A percentile compares a stretch with the other conserved stretches of the same genome.
phyloP scores from a whole-genome alignment of 352 stramenopile species.

The Pythium grandisporangium region DNA sequence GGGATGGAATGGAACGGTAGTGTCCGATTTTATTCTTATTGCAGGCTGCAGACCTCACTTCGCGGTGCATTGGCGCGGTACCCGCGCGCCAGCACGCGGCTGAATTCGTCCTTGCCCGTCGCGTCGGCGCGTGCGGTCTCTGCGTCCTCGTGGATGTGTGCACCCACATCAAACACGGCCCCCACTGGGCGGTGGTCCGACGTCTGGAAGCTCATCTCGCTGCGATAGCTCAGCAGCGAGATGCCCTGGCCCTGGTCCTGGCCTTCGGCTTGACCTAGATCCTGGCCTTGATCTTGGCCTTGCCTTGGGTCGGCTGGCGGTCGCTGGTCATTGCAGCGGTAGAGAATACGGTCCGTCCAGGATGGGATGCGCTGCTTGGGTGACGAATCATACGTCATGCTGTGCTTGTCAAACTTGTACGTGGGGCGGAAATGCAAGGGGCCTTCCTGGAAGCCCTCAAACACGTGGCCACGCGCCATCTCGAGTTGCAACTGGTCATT shows the following conservation, averaged over 20 bases:
- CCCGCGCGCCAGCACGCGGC: conserved; percentile 16
- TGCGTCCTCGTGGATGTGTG: too few species aligned
- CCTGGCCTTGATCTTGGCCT: too few species aligned
- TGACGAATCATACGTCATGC: conserved; percentile 90
- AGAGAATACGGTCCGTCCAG: conserved; percentile 95
- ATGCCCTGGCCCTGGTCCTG: conserved; percentile 36
- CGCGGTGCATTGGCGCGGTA: conserved; percentile 20
- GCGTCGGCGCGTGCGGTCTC: neutral
- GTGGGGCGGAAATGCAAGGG: conserved; percentile 90
- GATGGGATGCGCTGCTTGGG: conserved; percentile 92
- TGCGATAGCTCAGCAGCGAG: conserved; percentile 51
- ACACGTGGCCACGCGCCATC: conserved; percentile 74
- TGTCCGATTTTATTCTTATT: neutral
- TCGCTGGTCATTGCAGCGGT: conserved; percentile 47
- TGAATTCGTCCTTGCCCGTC: conserved; percentile 8
- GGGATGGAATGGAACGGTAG: too few species aligned
- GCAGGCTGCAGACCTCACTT: conserved; percentile 24
- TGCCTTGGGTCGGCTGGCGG: too few species aligned
- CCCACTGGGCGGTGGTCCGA: conserved; percentile 70
- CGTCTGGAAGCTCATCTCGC: conserved; percentile 52
- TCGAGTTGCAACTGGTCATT: conserved; percentile 90
- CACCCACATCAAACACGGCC: conserved; percentile 34
- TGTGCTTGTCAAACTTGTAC: conserved; percentile 95
- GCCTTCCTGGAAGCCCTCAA: conserved; percentile 86
- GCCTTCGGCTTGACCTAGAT: too few species aligned